phyloP scores from a whole-genome alignment of 805 yeast genomes.

The Candida chilensis region DNA sequence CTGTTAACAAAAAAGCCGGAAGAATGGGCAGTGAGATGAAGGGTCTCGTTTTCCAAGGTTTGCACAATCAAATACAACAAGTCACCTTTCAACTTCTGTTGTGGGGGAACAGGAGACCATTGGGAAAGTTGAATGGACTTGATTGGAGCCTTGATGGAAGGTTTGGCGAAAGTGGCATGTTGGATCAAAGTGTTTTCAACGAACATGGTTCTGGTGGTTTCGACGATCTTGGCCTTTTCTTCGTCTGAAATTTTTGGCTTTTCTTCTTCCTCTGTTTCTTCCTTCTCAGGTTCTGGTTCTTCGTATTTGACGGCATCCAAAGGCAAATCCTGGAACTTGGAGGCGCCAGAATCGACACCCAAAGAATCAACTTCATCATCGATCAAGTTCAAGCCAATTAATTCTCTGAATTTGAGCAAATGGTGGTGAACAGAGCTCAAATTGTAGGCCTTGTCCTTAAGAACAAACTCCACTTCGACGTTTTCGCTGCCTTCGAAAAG shows the following conservation, averaged over 20 bases:
- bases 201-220: conserved; percentile 7
- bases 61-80: conserved; percentile 65
- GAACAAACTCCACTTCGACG: conserved; percentile 24
- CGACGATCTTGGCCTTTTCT: conserved; percentile 12
- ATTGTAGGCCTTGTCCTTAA: conserved; percentile 51
- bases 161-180: conserved; percentile 18
- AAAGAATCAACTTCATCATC: conserved; percentile 33
- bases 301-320: conserved; percentile 21
- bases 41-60: conserved; percentile 75
- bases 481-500: conserved; percentile 11
- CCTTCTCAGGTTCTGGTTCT: conserved; percentile 4
- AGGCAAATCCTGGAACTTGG: conserved; percentile 32
- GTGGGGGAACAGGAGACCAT: conserved; percentile 81
- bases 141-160: conserved; percentile 39
- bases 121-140: conserved; percentile 51
- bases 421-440: conserved; percentile 56
- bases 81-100: conserved; percentile 62
- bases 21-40: conserved; percentile 69
- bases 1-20: conserved; percentile 76
- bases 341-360: conserved; percentile 37
- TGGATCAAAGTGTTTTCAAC: conserved; percentile 5
- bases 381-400: conserved; percentile 39
- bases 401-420: conserved; percentile 52
- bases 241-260: conserved; percentile 14
- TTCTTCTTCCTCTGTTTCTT: conserved; percentile 6